A percentile compares a stretch with the other conserved stretches of the same genome.
Conservation (phyloP, 2,329 filamentous ascomycete genomes). For the Colletotrichum agaves region DNA sequence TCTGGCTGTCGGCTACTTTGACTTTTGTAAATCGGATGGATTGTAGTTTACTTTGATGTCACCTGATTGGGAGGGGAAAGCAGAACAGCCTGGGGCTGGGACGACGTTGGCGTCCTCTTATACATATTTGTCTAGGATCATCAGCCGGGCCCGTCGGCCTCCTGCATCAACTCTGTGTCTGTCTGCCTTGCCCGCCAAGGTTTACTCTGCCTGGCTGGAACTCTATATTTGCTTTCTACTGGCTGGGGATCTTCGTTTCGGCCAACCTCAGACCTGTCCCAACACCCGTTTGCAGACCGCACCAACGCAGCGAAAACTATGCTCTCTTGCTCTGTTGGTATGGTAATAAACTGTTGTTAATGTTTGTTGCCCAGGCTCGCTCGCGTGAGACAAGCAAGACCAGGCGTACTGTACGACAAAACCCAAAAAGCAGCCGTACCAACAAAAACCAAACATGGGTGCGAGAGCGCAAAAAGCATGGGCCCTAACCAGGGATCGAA, state of each 20-base stretch:
- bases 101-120: too few species aligned
- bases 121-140: neutral
- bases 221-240: neutral
- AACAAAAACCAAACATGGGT: neutral
- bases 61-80: too few species aligned
- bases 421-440: neutral
- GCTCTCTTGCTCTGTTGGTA: too few species aligned
- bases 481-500: conserved; percentile 37
- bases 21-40: too few species aligned
- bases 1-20: too few species aligned
- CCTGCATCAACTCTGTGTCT: conserved; percentile 8
- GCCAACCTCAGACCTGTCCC: neutral
- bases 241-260: neutral
- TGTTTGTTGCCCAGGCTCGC: neutral
- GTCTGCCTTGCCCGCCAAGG: too few species aligned
- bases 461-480: neutral
- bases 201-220: neutral
- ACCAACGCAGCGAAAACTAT: neutral
- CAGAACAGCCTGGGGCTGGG: too few species aligned
- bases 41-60: too few species aligned
- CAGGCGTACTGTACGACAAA: too few species aligned
- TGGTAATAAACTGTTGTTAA: neutral
- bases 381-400: too few species aligned
- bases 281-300: neutral
- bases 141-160: neutral